phyloP scores from a whole-genome alignment of 495 filamentous ascomycete species.

The Aspergillus avenaceus region DNA sequence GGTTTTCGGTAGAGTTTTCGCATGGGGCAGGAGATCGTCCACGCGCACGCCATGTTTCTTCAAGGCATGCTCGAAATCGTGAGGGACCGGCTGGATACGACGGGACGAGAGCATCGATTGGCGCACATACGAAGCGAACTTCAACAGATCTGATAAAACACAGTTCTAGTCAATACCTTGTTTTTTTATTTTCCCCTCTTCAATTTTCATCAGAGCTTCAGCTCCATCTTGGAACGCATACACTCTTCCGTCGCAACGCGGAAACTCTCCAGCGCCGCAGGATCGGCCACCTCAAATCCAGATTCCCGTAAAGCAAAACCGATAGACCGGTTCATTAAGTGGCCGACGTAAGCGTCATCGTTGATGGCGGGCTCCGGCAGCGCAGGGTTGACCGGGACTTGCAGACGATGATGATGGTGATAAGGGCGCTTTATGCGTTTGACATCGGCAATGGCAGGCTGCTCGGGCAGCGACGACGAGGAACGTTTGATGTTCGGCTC shows the following conservation, averaged over 20 bases:
- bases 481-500: slow-evolving; percentile 39
- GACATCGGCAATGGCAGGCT: slow-evolving; percentile 15
- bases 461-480: slow-evolving; percentile 25
- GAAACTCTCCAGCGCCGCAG: slow-evolving; percentile 56
- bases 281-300: slow-evolving; percentile 56
- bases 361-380: slow-evolving; percentile 35
- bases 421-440: slow-evolving; percentile 46
- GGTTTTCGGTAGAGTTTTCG: slow-evolving; percentile 33
- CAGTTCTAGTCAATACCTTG: slow-evolving; percentile 16
- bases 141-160: slow-evolving; percentile 51
- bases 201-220: neutral
- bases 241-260: slow-evolving; percentile 58
- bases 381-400: slow-evolving; percentile 20
- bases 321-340: slow-evolving; percentile 55
- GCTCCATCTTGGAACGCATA: slow-evolving; percentile 31
- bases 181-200: too few relatives aligned
- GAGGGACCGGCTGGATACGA: slow-evolving; percentile 57
- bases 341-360: slow-evolving; percentile 44
- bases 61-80: slow-evolving; percentile 67
- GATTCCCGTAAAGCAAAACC: slow-evolving; percentile 46
- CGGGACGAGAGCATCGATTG: slow-evolving; percentile 59
- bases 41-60: slow-evolving; percentile 27
- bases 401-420: slow-evolving; percentile 42
- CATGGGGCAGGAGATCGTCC: slow-evolving; percentile 36
- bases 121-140: slow-evolving; percentile 51